These are phyloP conservation scores for Astrothelium macrocarpum DNA, from an alignment of 495 filamentous ascomycete genomes.

Conservation along the genomic window DNA sequence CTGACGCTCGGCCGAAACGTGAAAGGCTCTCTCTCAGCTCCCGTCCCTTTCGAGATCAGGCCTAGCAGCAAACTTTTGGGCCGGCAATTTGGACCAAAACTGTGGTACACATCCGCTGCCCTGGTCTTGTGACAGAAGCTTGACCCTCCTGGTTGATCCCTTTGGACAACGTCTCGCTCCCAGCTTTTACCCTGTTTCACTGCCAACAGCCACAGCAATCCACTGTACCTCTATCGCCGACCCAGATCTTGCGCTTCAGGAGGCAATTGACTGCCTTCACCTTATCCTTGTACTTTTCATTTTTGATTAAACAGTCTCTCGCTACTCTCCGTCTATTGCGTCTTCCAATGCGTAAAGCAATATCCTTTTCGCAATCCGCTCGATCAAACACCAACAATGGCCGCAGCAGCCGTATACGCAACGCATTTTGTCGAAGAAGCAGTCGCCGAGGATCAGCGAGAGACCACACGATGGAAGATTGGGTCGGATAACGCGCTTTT, in stretches of 20 bases:
- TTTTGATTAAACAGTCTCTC: background rate
- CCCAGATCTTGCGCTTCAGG: background rate
- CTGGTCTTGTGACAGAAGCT: constrained; percentile 4
- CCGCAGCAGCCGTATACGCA: background rate
- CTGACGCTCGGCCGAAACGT: constrained; percentile 5
- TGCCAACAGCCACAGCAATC: background rate
- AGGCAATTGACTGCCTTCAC: background rate
- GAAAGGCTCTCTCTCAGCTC: background rate
- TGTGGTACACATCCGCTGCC: background rate
- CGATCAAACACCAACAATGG: constrained; percentile 6
- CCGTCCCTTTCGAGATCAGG: background rate
- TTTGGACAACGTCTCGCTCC: background rate
- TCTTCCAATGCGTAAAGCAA: constrained; percentile 5
- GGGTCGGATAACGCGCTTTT: background rate
- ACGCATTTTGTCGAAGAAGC: background rate
- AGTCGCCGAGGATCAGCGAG: background rate
- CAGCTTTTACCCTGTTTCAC: background rate
- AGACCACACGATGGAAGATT: constrained; percentile 3
- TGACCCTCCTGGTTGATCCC: background rate
- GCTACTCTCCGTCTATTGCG: background rate
- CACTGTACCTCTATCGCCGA: background rate
- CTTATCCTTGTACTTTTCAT: background rate
- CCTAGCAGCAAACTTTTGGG: background rate
- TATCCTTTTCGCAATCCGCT: background rate
- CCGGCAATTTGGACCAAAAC: background rate